Conservation (phyloP, 352 stramenopile genomes). For the Phytophthora agathidicida region DNA sequence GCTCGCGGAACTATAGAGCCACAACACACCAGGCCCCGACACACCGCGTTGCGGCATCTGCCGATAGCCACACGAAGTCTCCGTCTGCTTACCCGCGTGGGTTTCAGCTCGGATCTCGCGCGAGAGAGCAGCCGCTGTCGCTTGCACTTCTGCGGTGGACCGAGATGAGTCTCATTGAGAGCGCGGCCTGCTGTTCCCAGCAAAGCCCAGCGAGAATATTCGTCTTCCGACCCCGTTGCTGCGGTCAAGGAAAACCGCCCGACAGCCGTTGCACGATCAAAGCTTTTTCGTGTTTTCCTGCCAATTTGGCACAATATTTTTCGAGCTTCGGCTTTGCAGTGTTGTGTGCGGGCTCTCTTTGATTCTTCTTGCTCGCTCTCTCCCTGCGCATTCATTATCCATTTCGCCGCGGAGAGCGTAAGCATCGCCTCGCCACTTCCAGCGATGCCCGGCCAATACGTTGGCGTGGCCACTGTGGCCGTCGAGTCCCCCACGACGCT, state of each 20-base stretch:
- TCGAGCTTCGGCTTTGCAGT: slow-evolving; percentile 11
- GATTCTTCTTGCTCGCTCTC: neutral
- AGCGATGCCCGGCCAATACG: slow-evolving; percentile 34
- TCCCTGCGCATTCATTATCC: slow-evolving; percentile 25
- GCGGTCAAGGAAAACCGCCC: slow-evolving; percentile 22
- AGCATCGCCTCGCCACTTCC: slow-evolving; percentile 16
- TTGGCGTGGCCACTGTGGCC: slow-evolving; percentile 19
- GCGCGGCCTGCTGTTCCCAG: slow-evolving; percentile 27
- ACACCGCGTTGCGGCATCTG: too few species aligned
- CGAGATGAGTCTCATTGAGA: slow-evolving; percentile 11
- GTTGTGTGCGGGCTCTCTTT: slow-evolving; percentile 9
- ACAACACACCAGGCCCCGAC: too few species aligned
- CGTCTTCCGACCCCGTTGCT: slow-evolving; percentile 10
- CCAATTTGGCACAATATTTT: slow-evolving; percentile 31
- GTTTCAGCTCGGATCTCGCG: slow-evolving; percentile 18
- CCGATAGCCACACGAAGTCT: slow-evolving; percentile 17
- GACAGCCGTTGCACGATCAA: slow-evolving; percentile 27
- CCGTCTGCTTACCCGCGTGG: slow-evolving; percentile 22
- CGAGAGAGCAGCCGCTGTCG: slow-evolving; percentile 22
- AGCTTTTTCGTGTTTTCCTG: slow-evolving; percentile 25
- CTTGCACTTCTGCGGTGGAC: slow-evolving; percentile 24
- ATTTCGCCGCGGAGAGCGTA: slow-evolving; percentile 25
- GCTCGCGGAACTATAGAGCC: slow-evolving; percentile 23
- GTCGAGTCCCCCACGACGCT: slow-evolving; percentile 36
- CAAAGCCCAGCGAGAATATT: slow-evolving; percentile 35